Conservation (phyloP, 2,329 filamentous ascomycete genomes). For the Huntiella abstrusa region DNA sequence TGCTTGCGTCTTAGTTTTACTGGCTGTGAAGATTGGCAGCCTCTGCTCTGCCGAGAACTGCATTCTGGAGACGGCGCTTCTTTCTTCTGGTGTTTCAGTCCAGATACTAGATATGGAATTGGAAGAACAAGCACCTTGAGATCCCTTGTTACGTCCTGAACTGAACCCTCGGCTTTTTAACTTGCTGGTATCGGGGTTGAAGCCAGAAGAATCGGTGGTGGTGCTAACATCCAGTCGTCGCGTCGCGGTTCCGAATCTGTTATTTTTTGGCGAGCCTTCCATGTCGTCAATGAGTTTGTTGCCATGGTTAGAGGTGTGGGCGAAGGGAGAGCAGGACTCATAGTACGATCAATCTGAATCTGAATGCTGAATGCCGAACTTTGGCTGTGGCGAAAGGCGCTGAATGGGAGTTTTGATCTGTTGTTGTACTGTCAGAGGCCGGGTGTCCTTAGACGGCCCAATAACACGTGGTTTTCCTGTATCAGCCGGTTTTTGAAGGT, state of each 20-base stretch:
- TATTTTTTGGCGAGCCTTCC: not conserved
- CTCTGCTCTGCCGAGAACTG: slow-evolving; percentile 55
- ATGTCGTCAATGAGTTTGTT: slow-evolving; percentile 13
- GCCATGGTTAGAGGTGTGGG: slow-evolving; percentile 25
- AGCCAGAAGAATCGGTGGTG: slow-evolving; percentile 35
- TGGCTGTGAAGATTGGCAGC: slow-evolving; percentile 16
- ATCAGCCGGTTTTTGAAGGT: too few relatives aligned
- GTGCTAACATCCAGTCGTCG: slow-evolving; percentile 71
- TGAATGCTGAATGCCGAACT: slow-evolving; percentile 15
- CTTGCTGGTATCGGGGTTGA: slow-evolving; percentile 62
- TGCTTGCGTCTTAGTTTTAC: slow-evolving; percentile 15
- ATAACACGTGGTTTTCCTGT: too few relatives aligned
- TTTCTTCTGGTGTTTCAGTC: slow-evolving; percentile 84
- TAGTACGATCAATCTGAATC: slow-evolving; percentile 33
- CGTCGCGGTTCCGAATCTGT: slow-evolving; percentile 30
- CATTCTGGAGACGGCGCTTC: slow-evolving; percentile 57
- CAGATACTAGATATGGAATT: slow-evolving; percentile 48
- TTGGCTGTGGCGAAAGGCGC: not conserved
- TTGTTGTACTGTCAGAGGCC: slow-evolving; percentile 4
- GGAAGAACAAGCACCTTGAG: slow-evolving; percentile 13
- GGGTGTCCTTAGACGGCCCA: not conserved
- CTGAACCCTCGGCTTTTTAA: slow-evolving; percentile 68
- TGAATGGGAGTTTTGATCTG: not conserved
- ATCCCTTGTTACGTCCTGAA: slow-evolving; percentile 30
- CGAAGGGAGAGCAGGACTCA: slow-evolving; percentile 39